Evolutionary conservation across 768 basidiomycete species (phyloP).

Genomic region (Termitomyces sp.): DNA sequence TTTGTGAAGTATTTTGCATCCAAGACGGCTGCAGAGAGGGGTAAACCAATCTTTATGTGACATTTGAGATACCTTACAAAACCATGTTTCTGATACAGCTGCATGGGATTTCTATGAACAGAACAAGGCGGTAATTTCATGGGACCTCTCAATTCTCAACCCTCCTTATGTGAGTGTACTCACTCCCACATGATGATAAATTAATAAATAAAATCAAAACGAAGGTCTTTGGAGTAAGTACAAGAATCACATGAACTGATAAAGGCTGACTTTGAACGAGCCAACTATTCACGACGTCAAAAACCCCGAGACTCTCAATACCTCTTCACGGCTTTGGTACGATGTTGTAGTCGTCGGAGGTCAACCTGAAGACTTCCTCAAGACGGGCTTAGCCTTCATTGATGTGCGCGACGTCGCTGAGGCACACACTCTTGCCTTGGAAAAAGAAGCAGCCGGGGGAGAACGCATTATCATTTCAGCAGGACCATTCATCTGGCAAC

Average conservation of each 20-base stretch:
- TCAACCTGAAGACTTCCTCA: slow-evolving; percentile 17
- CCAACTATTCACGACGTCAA: slow-evolving; percentile 33
- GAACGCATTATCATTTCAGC: slow-evolving; percentile 44
- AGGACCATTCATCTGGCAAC: slow-evolving; percentile 22
- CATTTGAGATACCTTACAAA: no score
- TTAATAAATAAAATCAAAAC: background rate
- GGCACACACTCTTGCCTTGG: slow-evolving; percentile 46
- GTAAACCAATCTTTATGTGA: slow-evolving; percentile 15
- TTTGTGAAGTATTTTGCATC: slow-evolving; percentile 26
- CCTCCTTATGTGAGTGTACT: slow-evolving; percentile 40
- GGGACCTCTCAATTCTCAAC: slow-evolving; percentile 48
- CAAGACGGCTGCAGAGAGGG: slow-evolving; percentile 57
- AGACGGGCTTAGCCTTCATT: slow-evolving; percentile 23
- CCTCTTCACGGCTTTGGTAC: slow-evolving; percentile 29
- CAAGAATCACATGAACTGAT: background rate
- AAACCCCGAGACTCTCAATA: slow-evolving; percentile 26
- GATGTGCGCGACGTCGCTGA: slow-evolving; percentile 47
- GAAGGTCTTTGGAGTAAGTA: slow-evolving; percentile 27
- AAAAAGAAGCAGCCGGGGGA: slow-evolving; percentile 41
- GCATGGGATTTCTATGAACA: slow-evolving; percentile 33
- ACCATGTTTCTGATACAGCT: slow-evolving; percentile 20
- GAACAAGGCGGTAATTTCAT: slow-evolving; percentile 32
- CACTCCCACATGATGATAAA: background rate
- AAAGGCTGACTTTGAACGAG: slow-evolving; percentile 14
- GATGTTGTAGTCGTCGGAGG: slow-evolving; percentile 20